phyloP scores from a whole-genome alignment of 83 land plant genomes.

The Thuja plicata region DNA sequence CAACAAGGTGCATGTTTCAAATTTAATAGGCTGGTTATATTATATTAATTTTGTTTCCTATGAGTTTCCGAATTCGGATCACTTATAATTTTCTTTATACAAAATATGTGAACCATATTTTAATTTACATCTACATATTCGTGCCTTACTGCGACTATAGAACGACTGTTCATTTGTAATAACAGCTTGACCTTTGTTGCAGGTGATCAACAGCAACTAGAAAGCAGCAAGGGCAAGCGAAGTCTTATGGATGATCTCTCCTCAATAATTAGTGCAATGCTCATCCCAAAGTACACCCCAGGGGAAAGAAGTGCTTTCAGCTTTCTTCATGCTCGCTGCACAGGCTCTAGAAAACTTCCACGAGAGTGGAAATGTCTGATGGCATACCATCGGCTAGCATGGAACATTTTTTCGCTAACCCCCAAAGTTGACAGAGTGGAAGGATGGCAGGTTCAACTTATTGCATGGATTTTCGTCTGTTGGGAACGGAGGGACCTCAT shows the following conservation, averaged over 20 bases:
- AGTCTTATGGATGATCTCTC: neutral
- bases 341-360: neutral
- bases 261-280: neutral
- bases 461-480: neutral
- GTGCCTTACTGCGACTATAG: too few species aligned
- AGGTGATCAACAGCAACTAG: neutral
- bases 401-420: neutral
- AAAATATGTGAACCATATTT: too few species aligned
- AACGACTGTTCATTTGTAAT: too few species aligned
- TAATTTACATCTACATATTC: too few species aligned
- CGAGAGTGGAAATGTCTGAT: neutral
- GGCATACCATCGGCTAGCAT: neutral
- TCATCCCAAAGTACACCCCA: neutral
- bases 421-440: neutral
- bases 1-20: too few species aligned
- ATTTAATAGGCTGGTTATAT: too few species aligned
- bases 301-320: neutral
- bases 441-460: slow-evolving; percentile 3
- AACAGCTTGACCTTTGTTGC: neutral
- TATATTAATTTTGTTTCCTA: too few species aligned
- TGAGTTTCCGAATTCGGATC: too few species aligned
- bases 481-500: slow-evolving; percentile 1
- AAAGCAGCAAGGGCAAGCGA: neutral
- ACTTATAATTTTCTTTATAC: too few species aligned
- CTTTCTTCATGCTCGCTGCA: neutral